phyloP scores from a whole-genome alignment of 2,329 filamentous ascomycete species.

The Hymenoscyphus salicellus region DNA sequence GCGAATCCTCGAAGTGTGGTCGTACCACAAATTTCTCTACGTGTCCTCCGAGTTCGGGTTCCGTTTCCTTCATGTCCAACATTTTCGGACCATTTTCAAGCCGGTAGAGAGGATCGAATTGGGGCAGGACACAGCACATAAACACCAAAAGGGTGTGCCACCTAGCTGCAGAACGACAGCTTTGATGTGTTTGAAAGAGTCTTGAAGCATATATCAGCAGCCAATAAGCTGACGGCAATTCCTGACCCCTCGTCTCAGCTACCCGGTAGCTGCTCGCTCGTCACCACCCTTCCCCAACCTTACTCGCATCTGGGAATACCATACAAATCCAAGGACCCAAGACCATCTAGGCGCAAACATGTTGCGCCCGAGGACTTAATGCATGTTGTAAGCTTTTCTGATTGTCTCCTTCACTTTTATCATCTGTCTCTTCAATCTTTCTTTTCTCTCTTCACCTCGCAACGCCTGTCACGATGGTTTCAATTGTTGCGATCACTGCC shows the following conservation, averaged over 20 bases:
- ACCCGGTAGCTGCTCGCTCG: not conserved
- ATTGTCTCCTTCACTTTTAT: not conserved
- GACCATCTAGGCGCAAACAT: not conserved
- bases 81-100: not conserved
- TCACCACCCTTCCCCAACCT: not conserved
- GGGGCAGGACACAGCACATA: not conserved
- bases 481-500: slow-evolving; percentile 23
- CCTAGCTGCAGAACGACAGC: not conserved
- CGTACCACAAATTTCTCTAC: not conserved
- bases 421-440: not conserved
- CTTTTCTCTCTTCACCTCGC: not conserved
- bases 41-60: not conserved
- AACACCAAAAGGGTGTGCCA: not conserved
- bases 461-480: slow-evolving; percentile 22
- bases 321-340: not conserved
- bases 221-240: not conserved
- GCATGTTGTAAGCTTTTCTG: not conserved
- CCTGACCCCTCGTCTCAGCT: slow-evolving; percentile 2
- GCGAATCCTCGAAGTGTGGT: not conserved
- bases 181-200: not conserved
- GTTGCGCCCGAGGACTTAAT: not conserved
- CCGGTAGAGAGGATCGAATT: not conserved
- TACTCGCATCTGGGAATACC: not conserved
- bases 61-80: not conserved
- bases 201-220: not conserved